A percentile compares a stretch with the other conserved stretches of the same genome.
phyloP scores from a whole-genome alignment of 2,329 filamentous ascomycete species.

The Hirsutella thompsonii region DNA sequence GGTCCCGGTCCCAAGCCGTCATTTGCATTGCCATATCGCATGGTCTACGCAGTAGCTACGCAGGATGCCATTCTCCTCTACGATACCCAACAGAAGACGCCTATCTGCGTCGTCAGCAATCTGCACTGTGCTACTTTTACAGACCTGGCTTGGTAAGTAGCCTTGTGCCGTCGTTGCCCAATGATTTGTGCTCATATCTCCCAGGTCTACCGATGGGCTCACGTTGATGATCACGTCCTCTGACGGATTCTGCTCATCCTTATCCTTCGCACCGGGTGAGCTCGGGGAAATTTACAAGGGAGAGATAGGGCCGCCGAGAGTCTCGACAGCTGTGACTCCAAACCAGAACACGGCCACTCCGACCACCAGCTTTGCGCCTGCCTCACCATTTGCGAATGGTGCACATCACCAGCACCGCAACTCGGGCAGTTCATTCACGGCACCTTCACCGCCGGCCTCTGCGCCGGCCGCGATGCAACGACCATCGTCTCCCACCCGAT shows the following conservation, averaged over 20 bases:
- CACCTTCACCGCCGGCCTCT: constrained; percentile 41
- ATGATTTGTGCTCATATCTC: constrained; percentile 4
- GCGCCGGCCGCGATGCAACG: constrained; percentile 48
- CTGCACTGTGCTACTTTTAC: constrained; percentile 96
- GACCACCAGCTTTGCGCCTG: constrained; percentile 47
- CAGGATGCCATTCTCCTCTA: constrained; percentile 92
- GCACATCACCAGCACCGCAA: constrained; percentile 42
- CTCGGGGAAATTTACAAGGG: constrained; percentile 71
- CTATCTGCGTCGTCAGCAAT: constrained; percentile 90
- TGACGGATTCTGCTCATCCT: constrained; percentile 89
- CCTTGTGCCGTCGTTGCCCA: not conserved
- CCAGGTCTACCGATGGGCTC: constrained; percentile 35
- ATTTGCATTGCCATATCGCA: constrained; percentile 80
- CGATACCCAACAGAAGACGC: constrained; percentile 92
- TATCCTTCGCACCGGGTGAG: constrained; percentile 75
- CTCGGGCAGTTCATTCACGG: constrained; percentile 42
- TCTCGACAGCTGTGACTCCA: constrained; percentile 25
- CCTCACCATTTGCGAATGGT: constrained; percentile 41
- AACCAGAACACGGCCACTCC: constrained; percentile 59
- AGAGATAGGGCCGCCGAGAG: constrained; percentile 41
- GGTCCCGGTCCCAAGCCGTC: constrained; percentile 52
- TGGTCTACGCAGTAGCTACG: constrained; percentile 93
- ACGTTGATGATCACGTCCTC: constrained; percentile 87
- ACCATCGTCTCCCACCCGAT: constrained; percentile 67
- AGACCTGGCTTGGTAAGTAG: constrained; percentile 75